Base-by-base conservation (phyloP, 306 rosid species). In the Dryas alaskensis region DNA sequence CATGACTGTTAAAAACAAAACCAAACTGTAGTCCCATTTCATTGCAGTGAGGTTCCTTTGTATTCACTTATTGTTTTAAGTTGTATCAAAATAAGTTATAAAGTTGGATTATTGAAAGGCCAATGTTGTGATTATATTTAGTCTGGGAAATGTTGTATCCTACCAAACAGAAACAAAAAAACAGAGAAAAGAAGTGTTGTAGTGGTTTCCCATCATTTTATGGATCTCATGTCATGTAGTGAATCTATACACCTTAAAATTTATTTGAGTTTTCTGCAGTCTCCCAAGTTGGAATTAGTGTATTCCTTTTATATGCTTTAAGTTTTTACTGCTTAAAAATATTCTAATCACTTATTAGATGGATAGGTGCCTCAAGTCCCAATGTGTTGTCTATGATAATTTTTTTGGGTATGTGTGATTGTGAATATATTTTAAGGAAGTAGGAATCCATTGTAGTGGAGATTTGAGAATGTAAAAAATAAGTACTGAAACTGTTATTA, bases 41-140 rank as follows among this genome's bases (percentile, higher is more conserved):
- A 69, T 70, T 61, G 55, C 69, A 62, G 74, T 63, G 82, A 67
- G 51, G 17, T 19, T 40, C 66, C 40, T 61, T 55, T 22, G 67
- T 10, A 57, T 49, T 67, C 51, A 67, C 13, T 71, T 16, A 65
- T 78, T 42, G 78, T 65, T 64, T 58, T 17, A 46, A 31, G 40
- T 6, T 10, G 50, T 10, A 16, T 13, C 70, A 46, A 65, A 65
- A 45, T 13, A 50, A 44, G 10, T 19, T 27, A 17, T 14, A 42
- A 40, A 6, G 7, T 11, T 12, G 68, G 44, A 13, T 43, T 42
- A 16, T 49, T 48, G 42, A 49, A 37, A 61, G 42, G 43, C 40
- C 69, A 60, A 5, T 53, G 50, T 19, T 49, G 25, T 63, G 63
- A 50, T n/a, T 43, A 11, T 53, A 17, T 66, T 25, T 27, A 22